phyloP scores from a whole-genome alignment of 2,329 filamentous ascomycete genomes.

The Achaetomium macrosporum region DNA sequence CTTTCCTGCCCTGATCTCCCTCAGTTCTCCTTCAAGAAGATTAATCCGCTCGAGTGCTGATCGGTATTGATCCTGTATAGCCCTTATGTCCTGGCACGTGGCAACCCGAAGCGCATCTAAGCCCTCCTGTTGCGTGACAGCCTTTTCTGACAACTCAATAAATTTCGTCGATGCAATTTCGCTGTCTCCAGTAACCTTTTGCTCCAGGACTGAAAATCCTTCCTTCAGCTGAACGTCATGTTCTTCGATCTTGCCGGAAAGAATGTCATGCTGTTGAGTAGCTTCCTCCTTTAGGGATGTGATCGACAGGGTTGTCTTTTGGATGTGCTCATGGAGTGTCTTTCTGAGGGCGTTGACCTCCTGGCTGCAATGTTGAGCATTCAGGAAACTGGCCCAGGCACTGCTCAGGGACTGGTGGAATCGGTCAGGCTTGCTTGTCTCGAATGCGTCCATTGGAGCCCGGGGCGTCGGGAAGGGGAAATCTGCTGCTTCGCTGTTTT shows the following conservation, averaged over 20 bases:
- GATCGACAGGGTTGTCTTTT: slow-evolving; percentile 11
- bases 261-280: slow-evolving; percentile 11
- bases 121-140: slow-evolving; percentile 7
- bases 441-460: slow-evolving; percentile 8
- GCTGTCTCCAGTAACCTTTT: slow-evolving; percentile 5
- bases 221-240: slow-evolving; percentile 8
- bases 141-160: slow-evolving; percentile 6
- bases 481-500: background rate
- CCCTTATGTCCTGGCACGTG: slow-evolving; percentile 3
- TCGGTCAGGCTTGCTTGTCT: slow-evolving; percentile 11
- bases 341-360: slow-evolving; percentile 17
- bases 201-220: slow-evolving; percentile 11
- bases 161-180: slow-evolving; percentile 5
- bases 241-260: slow-evolving; percentile 9
- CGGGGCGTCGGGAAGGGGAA: background rate
- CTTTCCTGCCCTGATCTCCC: slow-evolving; percentile 14
- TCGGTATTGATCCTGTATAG: slow-evolving; percentile 12
- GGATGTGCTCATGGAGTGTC: slow-evolving; percentile 14
- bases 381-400: slow-evolving; percentile 21
- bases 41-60: slow-evolving; percentile 12
- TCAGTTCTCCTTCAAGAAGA: slow-evolving; percentile 17
- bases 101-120: slow-evolving; percentile 5
- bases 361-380: slow-evolving; percentile 19
- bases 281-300: slow-evolving; percentile 13
- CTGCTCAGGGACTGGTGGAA: slow-evolving; percentile 17